Conservation (phyloP, 805 yeast species). For the Kregervanrija fluxuum region DNA sequence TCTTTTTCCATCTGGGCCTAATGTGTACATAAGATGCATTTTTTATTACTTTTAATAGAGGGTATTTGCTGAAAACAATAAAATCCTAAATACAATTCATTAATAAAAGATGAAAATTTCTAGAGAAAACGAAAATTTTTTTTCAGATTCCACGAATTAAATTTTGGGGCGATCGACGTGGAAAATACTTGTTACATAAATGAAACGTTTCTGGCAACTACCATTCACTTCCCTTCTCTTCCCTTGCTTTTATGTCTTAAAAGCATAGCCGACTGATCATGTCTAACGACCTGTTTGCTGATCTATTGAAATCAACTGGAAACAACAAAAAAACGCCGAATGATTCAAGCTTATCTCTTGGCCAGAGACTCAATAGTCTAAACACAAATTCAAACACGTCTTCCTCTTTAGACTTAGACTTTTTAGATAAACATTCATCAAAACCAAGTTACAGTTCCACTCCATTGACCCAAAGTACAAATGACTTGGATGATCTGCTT, state of each 20-base stretch:
- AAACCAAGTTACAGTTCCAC: neutral
- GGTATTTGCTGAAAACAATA: neutral
- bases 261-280: constrained; percentile 6
- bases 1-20: constrained; percentile 93
- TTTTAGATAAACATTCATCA: neutral
- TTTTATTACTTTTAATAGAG: neutral
- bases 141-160: neutral
- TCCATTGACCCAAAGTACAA: neutral
- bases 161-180: neutral
- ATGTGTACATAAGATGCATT: constrained; percentile 99
- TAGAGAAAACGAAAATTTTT: constrained; percentile 5
- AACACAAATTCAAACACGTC: neutral
- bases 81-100: too few relatives aligned
- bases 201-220: too few relatives aligned
- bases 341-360: constrained; percentile 24
- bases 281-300: constrained; percentile 37
- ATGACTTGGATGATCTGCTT: too few relatives aligned
- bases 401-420: neutral
- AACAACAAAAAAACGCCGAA: constrained; percentile 16
- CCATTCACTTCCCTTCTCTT: neutral
- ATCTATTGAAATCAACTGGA: constrained; percentile 27
- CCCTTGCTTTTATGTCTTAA: neutral
- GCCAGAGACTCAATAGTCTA: constrained; percentile 26
- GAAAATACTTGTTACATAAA: too few relatives aligned
- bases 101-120: neutral